Conservation (phyloP, 768 basidiomycete species). For the Baorangia bicolor region DNA sequence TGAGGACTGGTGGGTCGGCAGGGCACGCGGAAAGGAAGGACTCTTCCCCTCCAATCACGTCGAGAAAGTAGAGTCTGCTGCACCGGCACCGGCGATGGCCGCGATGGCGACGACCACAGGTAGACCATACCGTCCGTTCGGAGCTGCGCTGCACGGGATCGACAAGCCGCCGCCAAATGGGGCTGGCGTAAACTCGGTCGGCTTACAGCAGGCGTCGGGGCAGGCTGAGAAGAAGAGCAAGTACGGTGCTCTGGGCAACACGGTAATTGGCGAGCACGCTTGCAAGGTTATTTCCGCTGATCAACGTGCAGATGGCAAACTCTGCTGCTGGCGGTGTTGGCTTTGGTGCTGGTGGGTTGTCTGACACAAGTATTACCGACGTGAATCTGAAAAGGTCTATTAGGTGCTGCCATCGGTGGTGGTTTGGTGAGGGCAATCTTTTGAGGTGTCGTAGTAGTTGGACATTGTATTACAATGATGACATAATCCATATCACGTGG, state of each 20-base stretch:
- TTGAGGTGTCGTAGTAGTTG: slow-evolving; percentile 21
- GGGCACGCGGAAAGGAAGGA: slow-evolving; percentile 58
- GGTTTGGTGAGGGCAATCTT: slow-evolving; percentile 51
- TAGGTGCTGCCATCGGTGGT: slow-evolving; percentile 52
- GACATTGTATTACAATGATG: neutral
- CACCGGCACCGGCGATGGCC: neutral
- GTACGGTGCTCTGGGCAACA: slow-evolving; percentile 56
- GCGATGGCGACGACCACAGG: neutral
- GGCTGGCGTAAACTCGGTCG: slow-evolving; percentile 29
- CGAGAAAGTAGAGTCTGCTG: slow-evolving; percentile 45
- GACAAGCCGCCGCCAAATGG: slow-evolving; percentile 33
- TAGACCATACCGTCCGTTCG: slow-evolving; percentile 37
- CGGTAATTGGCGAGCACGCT: slow-evolving; percentile 37
- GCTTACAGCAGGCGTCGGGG: slow-evolving; percentile 27
- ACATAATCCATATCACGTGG: slow-evolving; percentile 30
- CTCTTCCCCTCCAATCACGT: slow-evolving; percentile 80
- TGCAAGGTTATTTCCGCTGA: slow-evolving; percentile 19
- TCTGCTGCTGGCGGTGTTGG: slow-evolving; percentile 71
- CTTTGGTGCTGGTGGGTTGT: slow-evolving; percentile 65
- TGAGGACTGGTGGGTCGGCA: slow-evolving; percentile 86
- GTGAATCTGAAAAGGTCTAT: neutral
- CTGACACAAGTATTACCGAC: neutral
- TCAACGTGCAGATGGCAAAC: slow-evolving; percentile 45
- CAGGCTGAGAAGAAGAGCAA: slow-evolving; percentile 54
- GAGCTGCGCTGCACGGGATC: slow-evolving; percentile 35